These are phyloP conservation scores for Linanthus parryae DNA, from an alignment of 148 eudicot genomes.

Conservation along the genomic window DNA sequence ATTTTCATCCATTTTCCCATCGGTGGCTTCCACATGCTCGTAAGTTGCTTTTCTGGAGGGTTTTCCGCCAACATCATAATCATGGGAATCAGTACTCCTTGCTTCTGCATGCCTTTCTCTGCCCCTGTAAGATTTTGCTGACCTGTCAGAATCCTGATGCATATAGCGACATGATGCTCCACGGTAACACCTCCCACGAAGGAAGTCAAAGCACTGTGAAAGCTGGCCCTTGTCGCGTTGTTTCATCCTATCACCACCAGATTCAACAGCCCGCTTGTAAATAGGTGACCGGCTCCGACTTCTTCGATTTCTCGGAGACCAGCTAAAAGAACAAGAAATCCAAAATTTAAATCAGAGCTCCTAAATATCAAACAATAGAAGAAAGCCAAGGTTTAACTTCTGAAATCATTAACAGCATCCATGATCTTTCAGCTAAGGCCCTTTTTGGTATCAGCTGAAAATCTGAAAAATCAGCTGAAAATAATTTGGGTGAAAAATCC, in stretches of 20 bases:
- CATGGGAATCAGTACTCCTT: conserved; percentile 28
- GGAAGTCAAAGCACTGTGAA: conserved; percentile 60
- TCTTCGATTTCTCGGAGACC: conserved; percentile 77
- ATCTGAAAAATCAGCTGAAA: no score
- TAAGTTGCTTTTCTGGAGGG: conserved; percentile 12
- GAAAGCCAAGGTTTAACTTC: background rate
- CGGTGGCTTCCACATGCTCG: conserved; percentile 22
- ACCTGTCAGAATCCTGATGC: conserved; percentile 48
- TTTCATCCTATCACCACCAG: conserved; percentile 36
- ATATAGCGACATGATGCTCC: conserved; percentile 77
- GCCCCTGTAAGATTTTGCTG: conserved; percentile 36
- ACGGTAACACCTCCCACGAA: conserved; percentile 70
- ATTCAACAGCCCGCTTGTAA: conserved; percentile 38
- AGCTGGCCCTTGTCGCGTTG: conserved; percentile 38
- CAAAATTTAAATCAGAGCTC: background rate
- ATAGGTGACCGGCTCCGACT: conserved; percentile 89
- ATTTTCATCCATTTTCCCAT: conserved; percentile 18
- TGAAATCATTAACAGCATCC: no score
- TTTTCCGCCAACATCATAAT: conserved; percentile 19
- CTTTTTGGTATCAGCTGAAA: no score
- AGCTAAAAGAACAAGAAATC: conserved; percentile 29
- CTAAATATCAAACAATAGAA: conserved; percentile 3
- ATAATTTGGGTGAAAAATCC: no score
- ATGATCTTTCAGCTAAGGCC: no score
- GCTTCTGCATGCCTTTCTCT: conserved; percentile 29